These are phyloP conservation scores for Forsythia suspensa DNA, from an alignment of 257 asterid species.

Conservation along the genomic window DNA sequence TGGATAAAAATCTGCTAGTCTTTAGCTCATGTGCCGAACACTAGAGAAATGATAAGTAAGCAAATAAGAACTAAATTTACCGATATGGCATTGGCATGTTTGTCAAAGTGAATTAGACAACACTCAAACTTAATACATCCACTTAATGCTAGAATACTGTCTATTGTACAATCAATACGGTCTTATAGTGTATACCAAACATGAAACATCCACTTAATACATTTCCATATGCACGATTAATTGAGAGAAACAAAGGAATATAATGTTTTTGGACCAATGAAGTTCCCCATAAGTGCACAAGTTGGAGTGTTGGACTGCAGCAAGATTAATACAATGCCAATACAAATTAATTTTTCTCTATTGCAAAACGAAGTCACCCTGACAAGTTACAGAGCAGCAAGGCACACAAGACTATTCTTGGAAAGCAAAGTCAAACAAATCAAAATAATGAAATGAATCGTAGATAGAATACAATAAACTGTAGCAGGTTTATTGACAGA, in stretches of 20 bases:
- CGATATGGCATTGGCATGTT: no score
- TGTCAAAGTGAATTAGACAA: no score
- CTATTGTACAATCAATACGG: no score
- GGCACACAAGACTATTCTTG: not conserved
- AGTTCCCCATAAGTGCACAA: not conserved
- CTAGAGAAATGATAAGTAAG: no score
- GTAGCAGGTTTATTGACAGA: slow-evolving; percentile 11
- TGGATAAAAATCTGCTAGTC: no score
- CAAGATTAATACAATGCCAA: slow-evolving; percentile 5
- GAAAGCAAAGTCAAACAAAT: slow-evolving; percentile 21
- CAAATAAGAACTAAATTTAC: no score
- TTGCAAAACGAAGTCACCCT: slow-evolving; percentile 4
- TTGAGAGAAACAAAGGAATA: not conserved
- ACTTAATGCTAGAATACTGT: no score
- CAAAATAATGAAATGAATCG: slow-evolving; percentile 21
- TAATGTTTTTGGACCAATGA: not conserved
- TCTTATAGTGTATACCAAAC: no score
- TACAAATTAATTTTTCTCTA: not conserved
- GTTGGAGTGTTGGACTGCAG: not conserved
- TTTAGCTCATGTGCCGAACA: no score
- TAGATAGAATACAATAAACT: slow-evolving; percentile 21
- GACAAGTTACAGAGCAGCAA: slow-evolving; percentile 20
- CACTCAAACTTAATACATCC: no score
- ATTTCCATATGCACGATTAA: not conserved
- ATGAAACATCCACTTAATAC: not conserved